phyloP scores from a whole-genome alignment of 23 red algal species.

The Pyropia haitanensis region DNA sequence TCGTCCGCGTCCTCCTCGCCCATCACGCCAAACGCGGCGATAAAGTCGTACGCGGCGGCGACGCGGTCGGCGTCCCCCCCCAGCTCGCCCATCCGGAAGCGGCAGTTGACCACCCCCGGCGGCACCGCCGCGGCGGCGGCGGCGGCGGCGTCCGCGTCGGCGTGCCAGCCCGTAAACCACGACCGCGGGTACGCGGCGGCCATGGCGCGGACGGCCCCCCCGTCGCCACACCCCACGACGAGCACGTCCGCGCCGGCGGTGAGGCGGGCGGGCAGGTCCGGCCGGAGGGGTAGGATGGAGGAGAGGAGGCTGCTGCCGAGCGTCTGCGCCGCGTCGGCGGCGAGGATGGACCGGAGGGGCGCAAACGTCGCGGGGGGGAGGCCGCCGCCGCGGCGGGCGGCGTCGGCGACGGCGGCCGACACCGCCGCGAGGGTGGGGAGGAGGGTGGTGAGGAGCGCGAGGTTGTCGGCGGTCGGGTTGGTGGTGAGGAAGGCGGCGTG shows the following conservation, averaged over 20 bases:
- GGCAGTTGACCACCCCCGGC: constrained; percentile 26
- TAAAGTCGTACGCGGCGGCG: constrained; percentile 39
- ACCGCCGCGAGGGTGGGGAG: constrained; percentile 42
- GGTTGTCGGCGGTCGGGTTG: constrained; percentile 43
- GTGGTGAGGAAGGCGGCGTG: constrained; percentile 59
- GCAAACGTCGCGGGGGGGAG: constrained; percentile 28
- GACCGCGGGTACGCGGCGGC: constrained; percentile 35
- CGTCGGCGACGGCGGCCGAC: constrained; percentile 23
- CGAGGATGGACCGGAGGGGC: constrained; percentile 50
- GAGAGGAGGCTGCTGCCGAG: constrained; percentile 41
- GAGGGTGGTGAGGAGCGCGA: constrained; percentile 39
- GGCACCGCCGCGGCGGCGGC: constrained; percentile 22
- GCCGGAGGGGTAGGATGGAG: constrained; percentile 13
- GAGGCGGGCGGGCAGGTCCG: background rate
- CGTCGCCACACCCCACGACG: constrained; percentile 46
- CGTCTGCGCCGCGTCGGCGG: constrained; percentile 56
- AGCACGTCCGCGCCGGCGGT: constrained; percentile 37
- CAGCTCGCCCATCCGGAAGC: constrained; percentile 30
- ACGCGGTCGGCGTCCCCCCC: constrained; percentile 17
- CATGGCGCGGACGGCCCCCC: constrained; percentile 36
- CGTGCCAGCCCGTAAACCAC: constrained; percentile 60
- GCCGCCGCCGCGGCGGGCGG: constrained; percentile 39
- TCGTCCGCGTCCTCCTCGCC: constrained; percentile 11
- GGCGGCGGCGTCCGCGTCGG: constrained; percentile 18
- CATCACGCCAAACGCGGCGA: constrained; percentile 46